A percentile compares a stretch with the other conserved stretches of the same genome.
These are phyloP conservation scores for Apiospora malaysiana DNA, from an alignment of 2,329 filamentous ascomycete species.

Conservation along the genomic window DNA sequence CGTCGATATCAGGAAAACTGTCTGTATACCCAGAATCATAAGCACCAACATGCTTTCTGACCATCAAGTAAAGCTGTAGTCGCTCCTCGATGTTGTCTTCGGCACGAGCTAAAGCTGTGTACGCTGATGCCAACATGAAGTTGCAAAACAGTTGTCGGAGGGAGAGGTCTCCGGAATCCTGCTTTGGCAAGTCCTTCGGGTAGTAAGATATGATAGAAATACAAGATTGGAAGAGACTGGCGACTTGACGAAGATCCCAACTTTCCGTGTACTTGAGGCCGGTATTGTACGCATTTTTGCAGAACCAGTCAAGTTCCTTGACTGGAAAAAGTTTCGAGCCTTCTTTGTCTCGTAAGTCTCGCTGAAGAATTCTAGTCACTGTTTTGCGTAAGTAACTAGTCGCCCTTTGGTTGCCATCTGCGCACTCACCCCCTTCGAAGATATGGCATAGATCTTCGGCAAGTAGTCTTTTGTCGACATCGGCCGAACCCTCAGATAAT, in stretches of 20 bases:
- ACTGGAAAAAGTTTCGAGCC: slow-evolving; percentile 61
- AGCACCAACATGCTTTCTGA: slow-evolving; percentile 63
- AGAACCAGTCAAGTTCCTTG: slow-evolving; percentile 82
- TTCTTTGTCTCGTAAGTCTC: slow-evolving; percentile 44
- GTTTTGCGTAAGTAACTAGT: slow-evolving; percentile 31
- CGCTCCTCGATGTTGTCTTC: slow-evolving; percentile 56
- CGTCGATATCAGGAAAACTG: slow-evolving; percentile 46
- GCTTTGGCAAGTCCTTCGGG: slow-evolving; percentile 50
- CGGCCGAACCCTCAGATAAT: slow-evolving; percentile 32
- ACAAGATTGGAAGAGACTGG: slow-evolving; percentile 62
- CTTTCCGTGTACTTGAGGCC: slow-evolving; percentile 64
- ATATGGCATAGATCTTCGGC: slow-evolving; percentile 59
- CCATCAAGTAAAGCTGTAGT: slow-evolving; percentile 65
- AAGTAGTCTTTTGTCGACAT: slow-evolving; percentile 30
- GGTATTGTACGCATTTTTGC: slow-evolving; percentile 80
- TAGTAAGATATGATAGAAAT: slow-evolving; percentile 58
- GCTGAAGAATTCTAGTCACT: slow-evolving; percentile 50
- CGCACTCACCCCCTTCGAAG: slow-evolving; percentile 51
- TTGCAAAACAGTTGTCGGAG: slow-evolving; percentile 72
- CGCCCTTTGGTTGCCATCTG: background rate
- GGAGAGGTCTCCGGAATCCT: slow-evolving; percentile 53
- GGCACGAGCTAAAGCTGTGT: slow-evolving; percentile 57
- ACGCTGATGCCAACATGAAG: slow-evolving; percentile 65
- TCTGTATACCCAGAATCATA: slow-evolving; percentile 59
- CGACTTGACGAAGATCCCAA: slow-evolving; percentile 59